Evolutionary conservation across 2,329 filamentous ascomycete species (phyloP).

Genomic region (Clonostachys byssicola): DNA sequence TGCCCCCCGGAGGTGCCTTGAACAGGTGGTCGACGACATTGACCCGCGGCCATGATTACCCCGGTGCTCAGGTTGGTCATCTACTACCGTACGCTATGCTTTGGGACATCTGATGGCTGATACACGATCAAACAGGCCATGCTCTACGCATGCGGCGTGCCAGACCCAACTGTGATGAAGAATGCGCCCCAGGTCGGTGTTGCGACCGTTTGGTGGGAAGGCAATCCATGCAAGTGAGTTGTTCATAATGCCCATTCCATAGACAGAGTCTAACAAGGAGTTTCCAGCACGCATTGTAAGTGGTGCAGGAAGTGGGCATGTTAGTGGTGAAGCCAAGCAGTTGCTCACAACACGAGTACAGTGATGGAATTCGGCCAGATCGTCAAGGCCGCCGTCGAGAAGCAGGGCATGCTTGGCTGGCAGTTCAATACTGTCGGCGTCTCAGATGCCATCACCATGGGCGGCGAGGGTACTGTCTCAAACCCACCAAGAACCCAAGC

Average conservation of each 20-base stretch:
- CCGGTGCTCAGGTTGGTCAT: slow-evolving; percentile 75
- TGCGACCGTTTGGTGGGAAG: slow-evolving; percentile 95
- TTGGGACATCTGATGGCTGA: not conserved
- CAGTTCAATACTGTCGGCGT: slow-evolving; percentile 90
- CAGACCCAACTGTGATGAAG: slow-evolving; percentile 80
- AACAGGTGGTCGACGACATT: slow-evolving; percentile 85
- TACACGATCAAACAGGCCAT: slow-evolving; percentile 61
- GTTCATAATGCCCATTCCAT: not conserved
- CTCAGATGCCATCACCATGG: slow-evolving; percentile 93
- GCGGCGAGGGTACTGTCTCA: slow-evolving; percentile 67
- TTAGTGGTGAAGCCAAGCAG: not conserved
- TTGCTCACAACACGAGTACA: slow-evolving; percentile 20
- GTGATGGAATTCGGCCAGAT: slow-evolving; percentile 84
- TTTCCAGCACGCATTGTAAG: slow-evolving; percentile 33
- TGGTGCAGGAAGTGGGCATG: slow-evolving; percentile 4
- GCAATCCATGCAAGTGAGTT: slow-evolving; percentile 88
- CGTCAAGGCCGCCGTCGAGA: slow-evolving; percentile 76
- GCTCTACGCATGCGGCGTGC: slow-evolving; percentile 90
- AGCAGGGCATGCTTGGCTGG: slow-evolving; percentile 87
- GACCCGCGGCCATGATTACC: slow-evolving; percentile 84
- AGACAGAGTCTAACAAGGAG: not conserved
- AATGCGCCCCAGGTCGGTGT: slow-evolving; percentile 87
- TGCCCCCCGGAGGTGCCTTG: slow-evolving; percentile 52
- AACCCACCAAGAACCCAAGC: not conserved
- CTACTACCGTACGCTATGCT: not conserved